Conservation (phyloP, 345 rosid species). For the Zanthoxylum bungeanum region DNA sequence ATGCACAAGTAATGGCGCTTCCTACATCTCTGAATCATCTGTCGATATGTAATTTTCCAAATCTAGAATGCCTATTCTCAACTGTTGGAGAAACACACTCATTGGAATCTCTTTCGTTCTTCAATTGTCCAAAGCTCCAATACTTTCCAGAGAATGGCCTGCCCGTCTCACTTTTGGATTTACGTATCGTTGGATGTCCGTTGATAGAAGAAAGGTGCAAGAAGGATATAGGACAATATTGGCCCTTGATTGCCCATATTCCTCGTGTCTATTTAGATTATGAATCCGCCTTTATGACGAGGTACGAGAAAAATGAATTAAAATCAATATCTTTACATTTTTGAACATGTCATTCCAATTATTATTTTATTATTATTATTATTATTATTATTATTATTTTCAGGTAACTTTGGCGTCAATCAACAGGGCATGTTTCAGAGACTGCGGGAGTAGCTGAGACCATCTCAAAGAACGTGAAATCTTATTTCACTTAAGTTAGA, state of each 20-base stretch:
- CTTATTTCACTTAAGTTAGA: no score
- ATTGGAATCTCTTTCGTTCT: constrained; percentile 6
- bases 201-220: neutral
- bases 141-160: neutral
- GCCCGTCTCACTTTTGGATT: neutral
- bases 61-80: neutral
- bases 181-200: neutral
- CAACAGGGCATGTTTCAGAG: no score
- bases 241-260: constrained; percentile 16
- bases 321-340: no score
- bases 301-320: no score
- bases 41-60: constrained; percentile 8
- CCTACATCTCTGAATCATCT: constrained; percentile 9
- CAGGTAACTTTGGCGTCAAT: no score
- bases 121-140: constrained; percentile 15
- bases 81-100: constrained; percentile 7
- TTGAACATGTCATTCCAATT: no score
- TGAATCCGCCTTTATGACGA: neutral
- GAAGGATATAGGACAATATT: constrained; percentile 11
- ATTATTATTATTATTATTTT: no score
- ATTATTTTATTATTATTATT: no score
- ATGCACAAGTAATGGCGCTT: no score
- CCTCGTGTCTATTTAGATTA: neutral
- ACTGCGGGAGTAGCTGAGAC: no score
- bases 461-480: no score